Base-by-base conservation (phyloP, 2,329 filamentous ascomycete species). In the Eutypa lata region DNA sequence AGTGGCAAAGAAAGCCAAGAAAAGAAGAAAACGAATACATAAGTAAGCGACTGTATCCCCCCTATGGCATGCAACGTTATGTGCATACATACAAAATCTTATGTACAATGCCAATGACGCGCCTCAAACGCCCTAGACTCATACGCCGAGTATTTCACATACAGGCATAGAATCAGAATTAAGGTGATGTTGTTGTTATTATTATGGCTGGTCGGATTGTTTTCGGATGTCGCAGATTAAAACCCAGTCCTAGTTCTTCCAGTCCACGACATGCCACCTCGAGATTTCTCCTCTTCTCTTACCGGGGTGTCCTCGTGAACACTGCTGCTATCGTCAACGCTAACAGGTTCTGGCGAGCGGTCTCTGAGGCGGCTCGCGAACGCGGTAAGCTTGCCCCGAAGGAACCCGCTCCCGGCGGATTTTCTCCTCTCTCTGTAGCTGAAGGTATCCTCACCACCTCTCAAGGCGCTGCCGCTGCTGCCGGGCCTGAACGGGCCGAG, bases 301-400 rank as follows among this genome's bases (percentile, higher is more conserved):
- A 35, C 8, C 31, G 14, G 14, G 31, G n/a, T n/a, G n/a, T n/a
- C n/a, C n/a, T n/a, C n/a, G n/a, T n/a, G n/a, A n/a, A n/a, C n/a
- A n/a, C n/a, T 31, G 26, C 26, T 31, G 26, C 35, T 38, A 14
- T 18, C 16, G n/a, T 6, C 35, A 14, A 14, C 31, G 31, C 31
- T 35, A 14, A 14, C n/a, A 35, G 31, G 31, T 35, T 14, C 14
- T 35, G 31, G 31, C n/a, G 51, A 45, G 18, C 61, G 59, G 48
- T 67, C 61, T 44, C 60, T 65, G 19, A 59, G 58, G 21, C 64
- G 64, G 47, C 52, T 61, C 13, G 65, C 57, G 2, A 68, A 35
- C 19, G 69, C 69, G 47, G 58, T 72, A 11, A 72, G 42, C 55
- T 68, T 74, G 24, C 73, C 72, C 28, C 65, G 64, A 6, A 75